Evolutionary conservation across 2,329 filamentous ascomycete species (phyloP), one percentile per base, ranked within the genome.

Genomic region (Fusarium tjaetaba): DNA sequence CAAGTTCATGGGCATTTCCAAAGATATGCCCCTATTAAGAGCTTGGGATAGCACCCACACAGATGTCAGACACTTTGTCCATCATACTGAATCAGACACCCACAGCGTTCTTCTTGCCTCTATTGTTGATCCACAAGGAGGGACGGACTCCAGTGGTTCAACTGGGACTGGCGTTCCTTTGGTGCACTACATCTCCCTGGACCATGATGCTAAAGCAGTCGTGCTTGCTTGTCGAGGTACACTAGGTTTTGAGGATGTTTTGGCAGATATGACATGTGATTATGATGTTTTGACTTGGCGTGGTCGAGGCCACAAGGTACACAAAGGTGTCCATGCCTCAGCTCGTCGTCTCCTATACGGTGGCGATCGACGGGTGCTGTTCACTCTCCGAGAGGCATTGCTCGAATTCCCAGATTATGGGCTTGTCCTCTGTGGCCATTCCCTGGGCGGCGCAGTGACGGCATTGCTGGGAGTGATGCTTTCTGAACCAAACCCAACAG

Each of bases 241-340:
- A 0, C 84, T 93, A 43, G 92, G 92, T 0, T 93, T 94, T 68
- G 92, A 94, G 76, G 92, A 94, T 77, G 88, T 94, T 30, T 82
- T 94, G 41, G 91, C 91, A 1, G 92, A 94, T 76, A 89, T 94
- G 87, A 91, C 91, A 36, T 94, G 92, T 80, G 92, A 93, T 52
- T 94, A 93, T 71, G 91, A 93, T 73, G 86, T 90, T 61, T 82
- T 93, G 15, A 70, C 84, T 10, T 92, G 92, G 90, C 86, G 89
- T 65, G 90, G 90, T 22, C 88, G 86, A 65, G 83, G 84, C 2
- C 93, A 92, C 83, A 90, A 91, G 72, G 92, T 94, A 0, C 92
- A 94, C 81, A 93, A 93, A 79, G 92, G 92, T 20, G 90, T 94
- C 61, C 91, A 93, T 78, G 91, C 92, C 1, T 93, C 92, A 3